These are phyloP conservation scores for Ascochyta pisi DNA, from an alignment of 2,329 filamentous ascomycete genomes.

Conservation along the genomic window DNA sequence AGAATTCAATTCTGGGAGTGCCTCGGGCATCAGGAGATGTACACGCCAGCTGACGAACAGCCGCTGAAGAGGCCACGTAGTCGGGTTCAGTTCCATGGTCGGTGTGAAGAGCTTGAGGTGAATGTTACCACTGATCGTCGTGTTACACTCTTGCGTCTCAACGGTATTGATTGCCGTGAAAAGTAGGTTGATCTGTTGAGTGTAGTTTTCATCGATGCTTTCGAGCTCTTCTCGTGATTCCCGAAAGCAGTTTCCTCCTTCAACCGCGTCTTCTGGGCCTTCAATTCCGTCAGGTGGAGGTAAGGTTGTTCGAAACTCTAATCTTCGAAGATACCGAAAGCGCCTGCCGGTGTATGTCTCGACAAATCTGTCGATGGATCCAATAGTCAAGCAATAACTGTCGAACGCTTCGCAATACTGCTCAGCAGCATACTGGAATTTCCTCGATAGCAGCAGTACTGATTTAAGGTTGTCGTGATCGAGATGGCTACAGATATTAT, in stretches of 20 bases:
- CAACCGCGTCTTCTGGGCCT: not conserved
- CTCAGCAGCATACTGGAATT: constrained; percentile 22
- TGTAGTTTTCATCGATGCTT: constrained; percentile 18
- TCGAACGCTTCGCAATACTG: constrained; percentile 16
- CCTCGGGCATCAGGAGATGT: constrained; percentile 16
- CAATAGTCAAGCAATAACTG: constrained; percentile 4
- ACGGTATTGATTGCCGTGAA: constrained; percentile 5
- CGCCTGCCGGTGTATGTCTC: constrained; percentile 12
- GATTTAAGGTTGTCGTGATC: constrained; percentile 17
- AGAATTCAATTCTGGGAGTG: constrained; percentile 13
- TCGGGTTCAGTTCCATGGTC: not conserved
- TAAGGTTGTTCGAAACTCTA: constrained; percentile 6
- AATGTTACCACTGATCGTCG: not conserved
- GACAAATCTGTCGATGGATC: constrained; percentile 12
- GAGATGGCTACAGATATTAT: constrained; percentile 19
- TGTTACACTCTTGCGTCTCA: not conserved
- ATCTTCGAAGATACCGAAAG: constrained; percentile 10
- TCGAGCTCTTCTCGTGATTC: constrained; percentile 12
- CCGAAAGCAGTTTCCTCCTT: constrained; percentile 5
- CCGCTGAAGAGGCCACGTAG: not conserved
- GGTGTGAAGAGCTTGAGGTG: constrained; percentile 15
- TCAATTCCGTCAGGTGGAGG: not conserved
- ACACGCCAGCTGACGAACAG: constrained; percentile 18
- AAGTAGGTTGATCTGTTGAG: constrained; percentile 15
- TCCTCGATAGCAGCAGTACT: constrained; percentile 13